Evolutionary conservation across 1,284 basidiomycete genomes (phyloP).

Genomic region (Apiotrichum gracile): DNA sequence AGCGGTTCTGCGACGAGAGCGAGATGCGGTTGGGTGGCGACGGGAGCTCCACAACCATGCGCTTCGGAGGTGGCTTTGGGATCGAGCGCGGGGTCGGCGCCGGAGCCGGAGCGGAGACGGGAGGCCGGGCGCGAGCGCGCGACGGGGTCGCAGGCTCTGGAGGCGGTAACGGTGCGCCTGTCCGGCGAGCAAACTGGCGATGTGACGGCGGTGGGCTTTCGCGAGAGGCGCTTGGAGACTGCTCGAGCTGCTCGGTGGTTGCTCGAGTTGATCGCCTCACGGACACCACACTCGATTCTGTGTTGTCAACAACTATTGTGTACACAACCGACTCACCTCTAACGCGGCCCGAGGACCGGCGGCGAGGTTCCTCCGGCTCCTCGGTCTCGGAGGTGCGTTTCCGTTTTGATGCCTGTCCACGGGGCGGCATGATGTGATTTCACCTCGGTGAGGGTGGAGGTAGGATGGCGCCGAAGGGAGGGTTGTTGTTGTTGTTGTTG

Average conservation of each 20-base stretch:
- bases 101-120: too few relatives aligned
- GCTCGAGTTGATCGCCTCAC: not conserved
- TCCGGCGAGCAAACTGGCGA: not conserved
- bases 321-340: not conserved
- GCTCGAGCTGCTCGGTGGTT: not conserved
- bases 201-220: not conserved
- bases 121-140: too few relatives aligned
- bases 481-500: not conserved
- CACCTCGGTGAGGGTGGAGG: not conserved
- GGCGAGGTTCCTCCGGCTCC: not conserved
- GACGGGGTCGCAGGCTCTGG: too few relatives aligned
- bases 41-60: too few relatives aligned
- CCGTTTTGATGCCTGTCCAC: not conserved
- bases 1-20: too few relatives aligned
- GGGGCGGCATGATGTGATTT: not conserved
- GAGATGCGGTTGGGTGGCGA: too few relatives aligned
- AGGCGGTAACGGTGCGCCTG: not conserved
- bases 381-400: not conserved
- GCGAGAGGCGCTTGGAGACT: too few relatives aligned
- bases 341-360: not conserved
- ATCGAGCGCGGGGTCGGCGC: too few relatives aligned
- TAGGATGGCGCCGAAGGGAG: too few relatives aligned
- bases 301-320: not conserved
- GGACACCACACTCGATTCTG: not conserved
- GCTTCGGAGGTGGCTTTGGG: too few relatives aligned